Evolutionary conservation across 1,284 basidiomycete species (phyloP).

Genomic region (Moesziomyces sp.): DNA sequence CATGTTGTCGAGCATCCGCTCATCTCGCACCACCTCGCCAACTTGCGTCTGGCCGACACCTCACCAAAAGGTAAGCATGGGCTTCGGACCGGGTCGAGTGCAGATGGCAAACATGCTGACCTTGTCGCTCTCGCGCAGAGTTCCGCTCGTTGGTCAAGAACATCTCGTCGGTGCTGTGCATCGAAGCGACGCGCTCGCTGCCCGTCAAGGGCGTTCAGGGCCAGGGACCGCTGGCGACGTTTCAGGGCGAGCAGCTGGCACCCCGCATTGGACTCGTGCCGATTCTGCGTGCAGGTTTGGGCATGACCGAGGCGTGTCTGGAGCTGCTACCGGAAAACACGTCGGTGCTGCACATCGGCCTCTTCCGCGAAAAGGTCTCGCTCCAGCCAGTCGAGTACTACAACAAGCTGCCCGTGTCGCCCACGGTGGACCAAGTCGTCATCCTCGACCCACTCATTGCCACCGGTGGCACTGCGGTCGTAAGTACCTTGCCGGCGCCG

Average conservation of each 20-base stretch:
- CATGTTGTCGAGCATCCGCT: constrained; percentile 56
- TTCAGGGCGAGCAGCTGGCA: constrained; percentile 54
- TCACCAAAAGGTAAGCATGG: constrained; percentile 45
- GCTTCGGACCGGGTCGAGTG: too few relatives aligned
- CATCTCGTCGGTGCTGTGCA: constrained; percentile 52
- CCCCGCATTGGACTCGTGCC: constrained; percentile 85
- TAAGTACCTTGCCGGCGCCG: constrained; percentile 10
- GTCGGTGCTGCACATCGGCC: constrained; percentile 87
- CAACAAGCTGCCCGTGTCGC: constrained; percentile 75
- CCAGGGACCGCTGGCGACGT: constrained; percentile 51
- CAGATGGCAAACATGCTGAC: neutral
- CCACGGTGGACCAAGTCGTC: constrained; percentile 83
- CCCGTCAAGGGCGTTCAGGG: constrained; percentile 48
- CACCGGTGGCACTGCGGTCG: constrained; percentile 90
- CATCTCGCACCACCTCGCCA: constrained; percentile 54
- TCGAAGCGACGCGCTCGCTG: constrained; percentile 50
- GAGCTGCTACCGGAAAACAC: constrained; percentile 82
- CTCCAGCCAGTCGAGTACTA: constrained; percentile 84
- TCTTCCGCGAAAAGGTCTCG: constrained; percentile 88
- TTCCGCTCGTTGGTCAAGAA: constrained; percentile 50
- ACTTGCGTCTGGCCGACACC: constrained; percentile 55
- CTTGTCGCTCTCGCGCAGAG: constrained; percentile 16
- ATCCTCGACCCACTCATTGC: constrained; percentile 89
- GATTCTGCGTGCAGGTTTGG: constrained; percentile 89
- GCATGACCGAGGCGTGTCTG: constrained; percentile 88